These are phyloP conservation scores for Plicaturopsis crispa DNA, from an alignment of 768 basidiomycete genomes.

Conservation along the genomic window DNA sequence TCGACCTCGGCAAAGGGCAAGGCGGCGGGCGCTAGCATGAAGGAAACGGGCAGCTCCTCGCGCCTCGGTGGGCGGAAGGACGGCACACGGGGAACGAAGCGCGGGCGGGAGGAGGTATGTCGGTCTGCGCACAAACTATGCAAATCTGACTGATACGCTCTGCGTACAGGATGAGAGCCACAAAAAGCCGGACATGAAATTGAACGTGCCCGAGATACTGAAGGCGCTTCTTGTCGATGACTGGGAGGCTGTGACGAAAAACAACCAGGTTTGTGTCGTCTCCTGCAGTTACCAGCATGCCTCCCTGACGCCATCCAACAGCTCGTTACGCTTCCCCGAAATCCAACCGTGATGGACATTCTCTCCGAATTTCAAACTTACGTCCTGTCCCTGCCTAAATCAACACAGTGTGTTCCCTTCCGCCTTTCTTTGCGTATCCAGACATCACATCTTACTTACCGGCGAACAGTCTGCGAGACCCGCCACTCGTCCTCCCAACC, in stretches of 20 bases:
- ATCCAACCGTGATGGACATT: slow-evolving; percentile 70
- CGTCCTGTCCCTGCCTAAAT: slow-evolving; percentile 41
- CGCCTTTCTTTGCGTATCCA: slow-evolving; percentile 2
- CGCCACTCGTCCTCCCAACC: slow-evolving; percentile 64
- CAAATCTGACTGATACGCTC: slow-evolving; percentile 2
- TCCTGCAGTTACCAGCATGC: neutral
- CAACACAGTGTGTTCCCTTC: slow-evolving; percentile 36
- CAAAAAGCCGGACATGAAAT: slow-evolving; percentile 84
- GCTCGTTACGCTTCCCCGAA: slow-evolving; percentile 80
- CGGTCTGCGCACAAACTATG: slow-evolving; percentile 4
- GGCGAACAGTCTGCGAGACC: slow-evolving; percentile 60
- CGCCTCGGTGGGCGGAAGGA: slow-evolving; percentile 40
- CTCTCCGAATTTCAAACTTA: slow-evolving; percentile 72
- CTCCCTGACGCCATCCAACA: slow-evolving; percentile 21
- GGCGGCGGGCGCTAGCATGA: slow-evolving; percentile 8
- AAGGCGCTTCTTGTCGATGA: slow-evolving; percentile 91
- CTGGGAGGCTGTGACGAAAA: slow-evolving; percentile 97
- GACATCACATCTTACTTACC: neutral
- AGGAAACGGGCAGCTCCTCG: slow-evolving; percentile 9
- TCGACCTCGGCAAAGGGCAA: slow-evolving; percentile 18
- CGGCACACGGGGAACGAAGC: slow-evolving; percentile 57
- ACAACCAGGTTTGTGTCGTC: slow-evolving; percentile 57
- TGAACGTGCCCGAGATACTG: slow-evolving; percentile 83
- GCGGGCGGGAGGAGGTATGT: slow-evolving; percentile 67
- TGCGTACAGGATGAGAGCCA: slow-evolving; percentile 58